Evolutionary conservation across 2,329 filamentous ascomycete genomes (phyloP), one percentile per base, ranked within the genome.

Genomic region (Aspergillus ustus): DNA sequence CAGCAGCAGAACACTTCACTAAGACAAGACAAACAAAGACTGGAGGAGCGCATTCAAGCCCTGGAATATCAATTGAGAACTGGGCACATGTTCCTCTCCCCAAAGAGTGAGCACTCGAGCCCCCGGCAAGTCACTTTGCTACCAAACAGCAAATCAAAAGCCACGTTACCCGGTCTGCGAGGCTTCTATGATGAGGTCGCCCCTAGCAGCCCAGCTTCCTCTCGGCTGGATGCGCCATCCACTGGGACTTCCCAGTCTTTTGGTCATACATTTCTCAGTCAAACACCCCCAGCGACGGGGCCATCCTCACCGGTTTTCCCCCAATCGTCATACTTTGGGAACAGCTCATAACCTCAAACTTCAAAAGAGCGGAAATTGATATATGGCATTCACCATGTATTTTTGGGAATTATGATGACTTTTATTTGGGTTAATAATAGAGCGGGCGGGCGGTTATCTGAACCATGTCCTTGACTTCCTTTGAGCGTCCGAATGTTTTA

Each of bases 21-120:
- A 25, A 76, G 76, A 65, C 71, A 74, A 20, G 75, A 78, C 61
- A 75, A 74, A 49, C 73, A 76, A 64, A 61, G 68, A 13, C 66
- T 77, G 4, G 68, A 72, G 29, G 75, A 77, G 55, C 71, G 73
- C 48, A 74, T 75, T 65, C 73, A 73, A 7, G 72, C 72, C 34
- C 69, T 77, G 4, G 75, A 77, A 60, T 74, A 75, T 59, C 75
- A 77, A 52, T 67, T 77, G 60, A 77, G 75, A 64, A 73, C 74
- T 60, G 75, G 77, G 60, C 72, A 74, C 60, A 74, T 77, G 69
- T 74, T 76, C 66, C 74, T 73, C 20, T 73, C 73, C 4, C 73
- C 74, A 40, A 76, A 77, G 66, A 60, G 67, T 20, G 75, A 77
- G 59, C 66, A 61, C 19, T 63, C 64, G 15, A 73, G 67, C 45